Conservation (phyloP, 768 basidiomycete species). For the Hypsizygus marmoreus region DNA sequence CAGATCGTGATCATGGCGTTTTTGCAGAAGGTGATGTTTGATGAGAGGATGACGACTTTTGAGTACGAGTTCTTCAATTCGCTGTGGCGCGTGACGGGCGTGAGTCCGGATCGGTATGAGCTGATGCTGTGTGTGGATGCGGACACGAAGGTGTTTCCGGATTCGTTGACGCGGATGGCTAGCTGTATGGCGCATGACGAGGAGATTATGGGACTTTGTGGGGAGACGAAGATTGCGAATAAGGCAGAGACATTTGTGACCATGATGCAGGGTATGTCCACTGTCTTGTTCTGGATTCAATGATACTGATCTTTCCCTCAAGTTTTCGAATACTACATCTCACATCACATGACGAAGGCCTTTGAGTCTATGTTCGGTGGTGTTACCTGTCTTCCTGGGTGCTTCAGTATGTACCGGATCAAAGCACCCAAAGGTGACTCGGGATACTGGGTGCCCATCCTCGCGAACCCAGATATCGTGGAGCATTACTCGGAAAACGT, state of each 20-base stretch:
- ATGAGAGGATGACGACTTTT: slow-evolving; percentile 99
- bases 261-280: slow-evolving; percentile 93
- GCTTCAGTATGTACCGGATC: slow-evolving; percentile 99
- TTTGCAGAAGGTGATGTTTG: slow-evolving; percentile 99
- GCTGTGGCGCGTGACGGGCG: slow-evolving; percentile 92
- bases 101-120: slow-evolving; percentile 95
- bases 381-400: slow-evolving; percentile 98
- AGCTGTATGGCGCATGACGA: slow-evolving; percentile 96
- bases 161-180: slow-evolving; percentile 94
- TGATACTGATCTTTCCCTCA: slow-evolving; percentile 16
- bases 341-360: slow-evolving; percentile 98
- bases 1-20: slow-evolving; percentile 98
- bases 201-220: slow-evolving; percentile 99
- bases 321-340: slow-evolving; percentile 99
- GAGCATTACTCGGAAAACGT: slow-evolving; percentile 99
- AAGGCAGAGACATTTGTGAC: slow-evolving; percentile 98
- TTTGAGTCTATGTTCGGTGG: slow-evolving; percentile 99
- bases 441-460: slow-evolving; percentile 97
- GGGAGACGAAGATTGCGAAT: slow-evolving; percentile 99
- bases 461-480: slow-evolving; percentile 98
- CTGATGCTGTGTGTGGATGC: slow-evolving; percentile 95
- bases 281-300: neutral
- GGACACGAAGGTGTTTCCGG: slow-evolving; percentile 98
- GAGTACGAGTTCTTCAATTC: slow-evolving; percentile 99
- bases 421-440: slow-evolving; percentile 97